Conservation (phyloP, 371 early-diverging fungal genomes). For the Actinomortierella ambigua region DNA sequence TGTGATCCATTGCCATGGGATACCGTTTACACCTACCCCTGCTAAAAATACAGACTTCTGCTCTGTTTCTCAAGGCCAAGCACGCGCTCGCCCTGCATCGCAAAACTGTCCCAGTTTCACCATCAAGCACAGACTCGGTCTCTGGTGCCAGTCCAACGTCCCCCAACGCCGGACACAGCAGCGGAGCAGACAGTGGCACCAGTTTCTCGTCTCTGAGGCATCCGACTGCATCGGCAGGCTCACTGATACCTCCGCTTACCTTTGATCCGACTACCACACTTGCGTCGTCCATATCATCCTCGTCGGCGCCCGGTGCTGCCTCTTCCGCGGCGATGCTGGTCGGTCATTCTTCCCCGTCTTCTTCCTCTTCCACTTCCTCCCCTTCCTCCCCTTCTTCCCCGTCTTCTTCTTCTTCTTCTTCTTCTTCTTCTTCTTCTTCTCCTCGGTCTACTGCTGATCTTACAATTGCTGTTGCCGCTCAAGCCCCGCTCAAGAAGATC, state of each 20-base stretch:
- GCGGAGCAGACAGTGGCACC: no score
- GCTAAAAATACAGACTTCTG: constrained; percentile 38
- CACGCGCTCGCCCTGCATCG: constrained; percentile 33
- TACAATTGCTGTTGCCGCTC: background rate
- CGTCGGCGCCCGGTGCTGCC: no score
- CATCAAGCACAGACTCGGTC: background rate
- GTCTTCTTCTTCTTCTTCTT: constrained; percentile 9
- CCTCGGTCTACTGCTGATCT: background rate
- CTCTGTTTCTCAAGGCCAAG: constrained; percentile 41
- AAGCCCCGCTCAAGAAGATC: no score
- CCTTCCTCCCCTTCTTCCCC: constrained; percentile 1
- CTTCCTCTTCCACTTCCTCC: constrained; percentile 6
- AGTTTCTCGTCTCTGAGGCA: no score
- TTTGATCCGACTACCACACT: no score
- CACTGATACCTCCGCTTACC: background rate
- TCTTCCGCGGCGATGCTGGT: no score
- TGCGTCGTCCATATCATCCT: no score
- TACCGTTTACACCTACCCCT: constrained; percentile 4
- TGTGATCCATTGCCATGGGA: constrained; percentile 11
- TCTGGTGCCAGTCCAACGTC: background rate
- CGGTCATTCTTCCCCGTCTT: background rate
- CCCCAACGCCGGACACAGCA: no score
- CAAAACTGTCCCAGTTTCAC: constrained; percentile 9
- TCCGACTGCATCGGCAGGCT: no score
- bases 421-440: constrained; percentile 6